Evolutionary conservation across 2,329 filamentous ascomycete genomes (phyloP), one percentile per base, ranked within the genome.

Genomic region (Monilinia laxa): DNA sequence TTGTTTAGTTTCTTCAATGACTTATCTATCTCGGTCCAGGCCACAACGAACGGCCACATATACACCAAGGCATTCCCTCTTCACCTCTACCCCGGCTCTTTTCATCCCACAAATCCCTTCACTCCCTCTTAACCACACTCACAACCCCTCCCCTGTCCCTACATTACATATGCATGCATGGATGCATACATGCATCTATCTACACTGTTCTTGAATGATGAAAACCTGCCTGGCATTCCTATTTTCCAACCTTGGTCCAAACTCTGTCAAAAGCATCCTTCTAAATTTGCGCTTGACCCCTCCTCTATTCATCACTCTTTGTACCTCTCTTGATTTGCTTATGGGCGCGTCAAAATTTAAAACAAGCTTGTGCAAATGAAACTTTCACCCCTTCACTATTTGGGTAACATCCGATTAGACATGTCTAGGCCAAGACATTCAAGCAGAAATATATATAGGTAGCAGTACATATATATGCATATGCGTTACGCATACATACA

Each of bases 101-200:
- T 38, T 49, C 28, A 31, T 53, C 5, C 59, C 38, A 38, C 35
- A 57, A 35, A 35, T 35, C 23, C 20, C 12, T 35, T 31, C 23
- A 53, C 28, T 16, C 28, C 51, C 51, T 35, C 31, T 35, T 42
- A 14, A 42, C 40, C 11, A 42, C 12, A 42, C 12, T 16, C 11
- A 42, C 40, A 16, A 42, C 6, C 40, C 40, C 14, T 35, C 49
- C 60, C 60, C 49, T 54, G 49, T 31, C 18, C 20, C 23, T 63
- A 23, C 49, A 63, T n/a, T 54, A 31, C 59, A 62, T 54, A 54
- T 62, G 47, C 59, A 62, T 62, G 23, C 35, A 62, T 31, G 52
- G 28, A 40, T 53, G n/a, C 16, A 62, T 52, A 40, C 31, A 52
- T 35, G 31, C 23, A 52, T 28, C 59, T 53, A 28, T 45, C 55